Evolutionary conservation across 345 rosid species (phyloP), one percentile per base, ranked within the genome.

Genomic region (Acer saccharum): DNA sequence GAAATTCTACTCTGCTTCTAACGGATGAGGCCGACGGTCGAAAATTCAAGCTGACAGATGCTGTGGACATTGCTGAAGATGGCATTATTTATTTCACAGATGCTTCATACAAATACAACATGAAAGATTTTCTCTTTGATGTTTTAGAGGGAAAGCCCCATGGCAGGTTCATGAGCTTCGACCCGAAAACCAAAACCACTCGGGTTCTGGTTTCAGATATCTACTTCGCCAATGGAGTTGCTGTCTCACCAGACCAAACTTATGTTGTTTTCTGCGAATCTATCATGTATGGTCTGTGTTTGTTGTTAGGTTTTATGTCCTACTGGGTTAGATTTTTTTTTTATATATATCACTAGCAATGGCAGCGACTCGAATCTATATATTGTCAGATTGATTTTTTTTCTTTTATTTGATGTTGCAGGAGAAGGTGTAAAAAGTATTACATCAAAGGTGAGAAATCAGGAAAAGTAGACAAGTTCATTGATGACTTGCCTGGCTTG

Each of bases 21-120:
- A 84, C 92, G 0, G 88, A 86, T 2, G 93, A 84, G 78, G 97
- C 95, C 0, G 97, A 87, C n/a, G 94, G 95, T 18, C 66, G 76
- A 18, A 89, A 78, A 68, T 90, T 93, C 43, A 94, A 85, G 27
- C 58, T 94, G 8, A 86, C 92, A 0, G 98, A 96, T 23, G 97
- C 68, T 1, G 91, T 87, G 18, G 90, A 71, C n/a, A 80, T 92
- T 23, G 93, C 93, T n/a, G 86, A 88, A 2, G 83, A 92, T 44
- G 97, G 98, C 46, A 77, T 74, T 2, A 72, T 92, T 11, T 96
- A 94, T 80, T 94, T 94, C 80, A 96, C 94, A 0, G 98, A 94
- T 76, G 99, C 87, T 77, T 92, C 99, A 0, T 81, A 83, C 65
- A 92, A 89, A 39, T 79, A 89, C 68, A 5, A 58, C 10, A 0